phyloP scores from a whole-genome alignment of 2,329 filamentous ascomycete species.

The Gremmenia infestans region DNA sequence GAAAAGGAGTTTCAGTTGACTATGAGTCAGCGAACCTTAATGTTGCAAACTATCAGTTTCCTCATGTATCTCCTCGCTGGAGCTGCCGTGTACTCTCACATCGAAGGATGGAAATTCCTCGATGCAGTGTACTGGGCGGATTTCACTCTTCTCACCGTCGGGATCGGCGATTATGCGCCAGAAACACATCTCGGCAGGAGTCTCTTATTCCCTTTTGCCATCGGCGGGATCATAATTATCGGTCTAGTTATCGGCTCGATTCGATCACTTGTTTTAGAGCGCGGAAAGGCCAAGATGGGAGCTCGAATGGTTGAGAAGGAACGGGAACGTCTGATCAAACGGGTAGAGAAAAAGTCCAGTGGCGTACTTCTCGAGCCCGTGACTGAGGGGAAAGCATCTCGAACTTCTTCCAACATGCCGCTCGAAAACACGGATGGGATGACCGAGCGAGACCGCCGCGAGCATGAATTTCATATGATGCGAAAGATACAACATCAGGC shows the following conservation, averaged over 20 bases:
- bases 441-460: slow-evolving; percentile 55
- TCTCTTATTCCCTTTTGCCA: slow-evolving; percentile 76
- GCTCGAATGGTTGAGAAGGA: slow-evolving; percentile 57
- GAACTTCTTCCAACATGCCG: slow-evolving; percentile 3
- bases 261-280: slow-evolving; percentile 57
- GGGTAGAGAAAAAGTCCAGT: slow-evolving; percentile 41
- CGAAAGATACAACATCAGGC: slow-evolving; percentile 68
- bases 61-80: slow-evolving; percentile 77
- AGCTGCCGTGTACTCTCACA: slow-evolving; percentile 65
- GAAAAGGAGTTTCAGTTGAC: slow-evolving; percentile 73
- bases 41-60: slow-evolving; percentile 84
- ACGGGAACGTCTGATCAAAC: slow-evolving; percentile 43
- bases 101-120: slow-evolving; percentile 71
- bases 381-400: slow-evolving; percentile 5
- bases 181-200: slow-evolving; percentile 54
- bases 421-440: slow-evolving; percentile 5
- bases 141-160: slow-evolving; percentile 62
- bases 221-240: slow-evolving; percentile 77
- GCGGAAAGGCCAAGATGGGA: slow-evolving; percentile 48
- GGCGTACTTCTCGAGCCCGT: slow-evolving; percentile 45
- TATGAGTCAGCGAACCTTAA: slow-evolving; percentile 77
- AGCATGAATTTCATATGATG: slow-evolving; percentile 74
- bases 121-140: slow-evolving; percentile 79
- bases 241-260: slow-evolving; percentile 81
- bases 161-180: slow-evolving; percentile 53